Conservation (phyloP, 2,329 filamentous ascomycete genomes). For the Lasiodiplodia sp. region DNA sequence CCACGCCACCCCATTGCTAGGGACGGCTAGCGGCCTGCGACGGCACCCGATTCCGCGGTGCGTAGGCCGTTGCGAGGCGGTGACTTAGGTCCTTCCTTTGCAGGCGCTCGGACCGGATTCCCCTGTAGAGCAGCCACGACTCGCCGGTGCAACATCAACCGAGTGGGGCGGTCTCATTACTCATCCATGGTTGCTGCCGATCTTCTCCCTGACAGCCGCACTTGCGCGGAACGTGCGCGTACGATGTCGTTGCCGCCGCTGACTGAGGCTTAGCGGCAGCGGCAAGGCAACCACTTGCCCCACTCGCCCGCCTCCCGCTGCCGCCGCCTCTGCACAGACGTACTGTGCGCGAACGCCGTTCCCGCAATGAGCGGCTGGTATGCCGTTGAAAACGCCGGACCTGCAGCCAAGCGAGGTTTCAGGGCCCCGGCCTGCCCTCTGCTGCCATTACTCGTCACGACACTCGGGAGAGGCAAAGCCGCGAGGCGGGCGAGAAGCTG, state of each 20-base stretch:
- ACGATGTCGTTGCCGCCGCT: neutral
- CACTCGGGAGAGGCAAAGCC: neutral
- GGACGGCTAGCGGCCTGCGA: too few species aligned
- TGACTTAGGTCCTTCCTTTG: neutral
- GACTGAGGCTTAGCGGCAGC: too few species aligned
- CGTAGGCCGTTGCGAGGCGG: too few species aligned
- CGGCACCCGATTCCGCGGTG: too few species aligned
- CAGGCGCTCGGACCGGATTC: neutral
- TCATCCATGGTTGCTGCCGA: neutral
- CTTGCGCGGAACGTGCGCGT: too few species aligned
- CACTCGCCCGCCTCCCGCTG: neutral
- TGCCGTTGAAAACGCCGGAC: neutral
- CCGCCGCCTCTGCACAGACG: neutral
- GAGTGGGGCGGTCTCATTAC: neutral
- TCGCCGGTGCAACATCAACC: neutral
- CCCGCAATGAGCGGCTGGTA: neutral
- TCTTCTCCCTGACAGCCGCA: neutral
- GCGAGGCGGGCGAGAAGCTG: neutral
- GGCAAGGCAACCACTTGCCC: neutral
- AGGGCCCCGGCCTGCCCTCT: neutral
- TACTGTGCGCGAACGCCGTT: neutral
- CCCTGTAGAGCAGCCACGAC: neutral
- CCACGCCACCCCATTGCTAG: too few species aligned
- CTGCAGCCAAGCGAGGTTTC: slow-evolving; percentile 11
- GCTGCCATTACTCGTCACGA: neutral